Base-by-base conservation (phyloP, 2,329 filamentous ascomycete genomes). In the Claviceps citrina region DNA sequence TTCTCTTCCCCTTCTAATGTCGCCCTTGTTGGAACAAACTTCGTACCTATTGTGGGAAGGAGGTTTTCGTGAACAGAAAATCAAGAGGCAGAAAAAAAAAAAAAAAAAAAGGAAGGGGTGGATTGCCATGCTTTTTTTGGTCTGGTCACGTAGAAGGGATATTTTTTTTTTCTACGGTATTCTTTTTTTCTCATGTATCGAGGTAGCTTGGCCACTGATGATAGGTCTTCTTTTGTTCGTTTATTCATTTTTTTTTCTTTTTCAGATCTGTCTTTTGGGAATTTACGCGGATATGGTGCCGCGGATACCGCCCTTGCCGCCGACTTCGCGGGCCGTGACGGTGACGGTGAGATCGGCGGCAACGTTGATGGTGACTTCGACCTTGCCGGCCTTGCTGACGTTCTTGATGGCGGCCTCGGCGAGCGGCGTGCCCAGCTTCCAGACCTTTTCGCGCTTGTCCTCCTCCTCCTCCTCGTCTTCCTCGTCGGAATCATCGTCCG, bases 351-450 rank as follows among this genome's bases (percentile, higher is more conserved):
- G 67, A 57, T 96, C 86, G 20, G 76, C 79, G 41, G 72, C 74
- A 48, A 96, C 81, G 60, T 89, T 93, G 54, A 96, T 75, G 58
- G 85, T 93, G 40, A 96, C 78, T 70, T 98, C 91, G 49, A 98
- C 77, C 70, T 94, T 94, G 54, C 76, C 75, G 43, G 77, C 81
- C 66, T 89, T 86, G 76, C 89, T 89, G 51, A 93, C 75, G 44
- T 71, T 84, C 61, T 75, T 81, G 58, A 98, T 65, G 25, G 81
- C 82, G 9, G 84, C 81, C 68, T 98, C 91, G 44, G 86, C 87
- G 44, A 98, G 74, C 24, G 79, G 69, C 47, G 71, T 76, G 51
- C 84, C 83, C 36, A 85, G 73, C 71, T 93, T 94, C 85, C 86
- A 95, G 44, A 91, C 69, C 71, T 91, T 86, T 65, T 93, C 83